These are phyloP conservation scores for Eucalyptus marginata DNA, from an alignment of 345 rosid genomes.

Conservation along the genomic window DNA sequence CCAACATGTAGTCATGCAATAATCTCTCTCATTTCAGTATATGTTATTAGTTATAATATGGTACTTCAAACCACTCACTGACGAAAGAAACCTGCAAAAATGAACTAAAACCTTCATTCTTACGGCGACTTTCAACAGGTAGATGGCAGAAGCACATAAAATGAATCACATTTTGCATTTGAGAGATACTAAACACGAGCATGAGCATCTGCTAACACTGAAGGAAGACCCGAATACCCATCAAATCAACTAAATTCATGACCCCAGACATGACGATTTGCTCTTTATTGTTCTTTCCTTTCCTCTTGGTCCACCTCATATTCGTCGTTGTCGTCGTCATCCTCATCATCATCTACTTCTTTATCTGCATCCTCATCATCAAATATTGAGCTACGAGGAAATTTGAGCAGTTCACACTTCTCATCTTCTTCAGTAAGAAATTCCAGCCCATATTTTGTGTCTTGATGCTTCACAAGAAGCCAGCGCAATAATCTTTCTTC, in stretches of 20 bases:
- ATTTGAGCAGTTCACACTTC: constrained; percentile 1
- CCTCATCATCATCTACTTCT: neutral
- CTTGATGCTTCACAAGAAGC: constrained; percentile 82
- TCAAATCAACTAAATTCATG: neutral
- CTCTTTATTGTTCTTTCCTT: neutral
- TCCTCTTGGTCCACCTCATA: neutral
- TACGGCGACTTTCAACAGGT: neutral
- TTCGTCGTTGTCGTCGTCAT: neutral
- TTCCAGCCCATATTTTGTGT: constrained; percentile 20
- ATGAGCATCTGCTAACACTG: neutral
- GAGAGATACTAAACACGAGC: neutral
- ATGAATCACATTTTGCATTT: neutral
- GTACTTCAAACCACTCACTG: neutral
- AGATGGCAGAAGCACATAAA: neutral
- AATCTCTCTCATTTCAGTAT: neutral
- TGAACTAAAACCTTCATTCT: neutral
- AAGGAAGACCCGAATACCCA: neutral
- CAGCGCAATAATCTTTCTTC: constrained; percentile 83
- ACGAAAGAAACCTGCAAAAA: neutral
- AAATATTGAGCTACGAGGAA: neutral
- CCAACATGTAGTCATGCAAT: neutral
- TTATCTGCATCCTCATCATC: constrained; percentile 2
- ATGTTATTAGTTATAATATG: neutral
- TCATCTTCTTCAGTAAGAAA: constrained; percentile 6
- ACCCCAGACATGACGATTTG: neutral